Percentiles rank a stretch among this genome's conserved stretches.
Evolutionary conservation across 1,284 basidiomycete species (phyloP).

Genomic region (Ceratorhiza oryzae-sativae): DNA sequence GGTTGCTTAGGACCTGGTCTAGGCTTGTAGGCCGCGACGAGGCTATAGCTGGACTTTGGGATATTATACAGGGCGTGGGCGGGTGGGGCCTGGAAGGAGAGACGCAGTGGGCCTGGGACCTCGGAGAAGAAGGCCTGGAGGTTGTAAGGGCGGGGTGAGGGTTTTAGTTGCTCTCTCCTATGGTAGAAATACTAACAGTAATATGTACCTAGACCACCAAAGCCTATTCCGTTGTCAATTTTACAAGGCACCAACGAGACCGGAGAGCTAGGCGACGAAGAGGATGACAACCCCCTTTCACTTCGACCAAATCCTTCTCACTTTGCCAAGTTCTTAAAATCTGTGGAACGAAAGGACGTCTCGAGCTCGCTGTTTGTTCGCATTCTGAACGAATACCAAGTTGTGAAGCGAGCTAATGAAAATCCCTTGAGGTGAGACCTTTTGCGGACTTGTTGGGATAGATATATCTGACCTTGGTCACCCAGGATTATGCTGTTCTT

Average conservation of each 20-base stretch:
- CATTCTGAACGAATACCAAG: conserved; percentile 73
- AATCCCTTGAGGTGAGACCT: conserved; percentile 44
- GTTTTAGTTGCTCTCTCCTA: conserved; percentile 32
- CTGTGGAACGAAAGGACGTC: conserved; percentile 70
- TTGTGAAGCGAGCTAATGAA: conserved; percentile 52
- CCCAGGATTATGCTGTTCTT: conserved; percentile 66
- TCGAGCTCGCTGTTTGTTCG: conserved; percentile 74
- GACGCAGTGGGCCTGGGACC: conserved; percentile 46
- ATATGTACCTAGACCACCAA: conserved; percentile 1
- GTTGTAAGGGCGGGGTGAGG: conserved; percentile 41
- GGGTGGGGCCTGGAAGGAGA: conserved; percentile 48
- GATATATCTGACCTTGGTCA: conserved; percentile 43
- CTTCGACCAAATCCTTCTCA: conserved; percentile 74
- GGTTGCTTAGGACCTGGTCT: conserved; percentile 75
- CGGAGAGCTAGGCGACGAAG: conserved; percentile 57
- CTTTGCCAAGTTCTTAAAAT: conserved; percentile 70
- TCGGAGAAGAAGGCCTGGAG: conserved; percentile 40
- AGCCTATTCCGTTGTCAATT: conserved; percentile 31
- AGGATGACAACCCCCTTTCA: conserved; percentile 47
- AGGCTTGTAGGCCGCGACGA: conserved; percentile 63
- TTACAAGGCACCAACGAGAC: conserved; percentile 34
- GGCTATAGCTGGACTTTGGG: conserved; percentile 66
- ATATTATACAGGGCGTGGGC: conserved; percentile 62
- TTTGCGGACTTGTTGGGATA: neutral
- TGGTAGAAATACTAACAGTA: neutral